These are phyloP conservation scores for Umbelopsis isabellina DNA, from an alignment of 192 early-diverging fungal species.

Conservation along the genomic window DNA sequence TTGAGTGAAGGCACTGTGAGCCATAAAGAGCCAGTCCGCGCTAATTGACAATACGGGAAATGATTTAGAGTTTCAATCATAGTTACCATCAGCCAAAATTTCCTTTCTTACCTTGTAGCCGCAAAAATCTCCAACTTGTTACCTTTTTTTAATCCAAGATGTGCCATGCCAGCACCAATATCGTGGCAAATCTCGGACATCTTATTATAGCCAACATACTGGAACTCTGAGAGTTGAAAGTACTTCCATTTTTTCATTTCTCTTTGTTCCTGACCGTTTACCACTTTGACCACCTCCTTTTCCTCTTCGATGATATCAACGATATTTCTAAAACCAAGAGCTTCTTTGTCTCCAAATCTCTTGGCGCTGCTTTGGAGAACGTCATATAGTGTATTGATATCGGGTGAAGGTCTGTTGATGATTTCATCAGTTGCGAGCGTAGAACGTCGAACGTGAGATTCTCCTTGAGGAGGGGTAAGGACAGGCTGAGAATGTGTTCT, in stretches of 20 bases:
- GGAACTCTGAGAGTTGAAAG: slow-evolving; percentile 77
- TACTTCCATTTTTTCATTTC: slow-evolving; percentile 85
- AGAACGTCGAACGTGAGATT: slow-evolving; percentile 51
- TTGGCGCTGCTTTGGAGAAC: slow-evolving; percentile 62
- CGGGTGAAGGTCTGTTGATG: slow-evolving; percentile 43
- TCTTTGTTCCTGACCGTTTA: slow-evolving; percentile 57
- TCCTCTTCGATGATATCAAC: slow-evolving; percentile 72
- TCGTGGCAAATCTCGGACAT: slow-evolving; percentile 53
- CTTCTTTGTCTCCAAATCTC: slow-evolving; percentile 58
- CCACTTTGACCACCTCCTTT: slow-evolving; percentile 68
- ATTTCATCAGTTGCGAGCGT: slow-evolving; percentile 48
- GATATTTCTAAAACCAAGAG: slow-evolving; percentile 73
- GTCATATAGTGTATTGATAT: slow-evolving; percentile 73
- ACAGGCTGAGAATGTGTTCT: slow-evolving; percentile 12
- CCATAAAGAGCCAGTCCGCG: slow-evolving; percentile 67
- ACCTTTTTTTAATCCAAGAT: slow-evolving; percentile 59
- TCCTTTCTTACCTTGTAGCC: slow-evolving; percentile 61
- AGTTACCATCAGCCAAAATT: background rate
- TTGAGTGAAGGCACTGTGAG: slow-evolving; percentile 82
- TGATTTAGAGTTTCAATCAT: background rate
- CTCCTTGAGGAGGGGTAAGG: background rate
- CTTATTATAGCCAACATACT: slow-evolving; percentile 82
- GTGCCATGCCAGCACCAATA: slow-evolving; percentile 73
- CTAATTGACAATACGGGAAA: slow-evolving; percentile 18
- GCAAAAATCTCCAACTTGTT: slow-evolving; percentile 68